Evolutionary conservation across 108 stramenopile species (phyloP), one percentile per base, ranked within the genome.

Genomic region (Chaetoceros tenuissimus): DNA sequence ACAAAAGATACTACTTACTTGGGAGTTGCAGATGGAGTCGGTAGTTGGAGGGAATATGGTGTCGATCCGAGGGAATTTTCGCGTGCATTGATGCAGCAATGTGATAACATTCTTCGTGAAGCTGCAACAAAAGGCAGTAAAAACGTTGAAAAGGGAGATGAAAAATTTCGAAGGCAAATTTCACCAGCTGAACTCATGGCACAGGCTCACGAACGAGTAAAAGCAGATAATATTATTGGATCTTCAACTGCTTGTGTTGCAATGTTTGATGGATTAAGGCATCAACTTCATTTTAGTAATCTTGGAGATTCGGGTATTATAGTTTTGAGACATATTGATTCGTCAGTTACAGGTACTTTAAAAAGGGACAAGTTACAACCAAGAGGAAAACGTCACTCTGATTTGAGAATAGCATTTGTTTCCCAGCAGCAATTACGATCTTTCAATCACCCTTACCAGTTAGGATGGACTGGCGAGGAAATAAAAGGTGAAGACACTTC

Each of bases 21-120:
- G 59, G 94, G 94, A 24, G 89, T 97, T 29, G 96, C 94, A 5
- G 96, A 97, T 63, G 96, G 96, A 10, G 96, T 97, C n/a, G 96
- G 96, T 2, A 83, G 82, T 58, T 97, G 96, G 96, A 73, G 94
- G 59, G 85, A 92, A 64, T 94, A 91, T 52, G 84, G 86, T 17
- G 94, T 97, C 20, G 94, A 97, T 72, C 96, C 96, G 0, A 54
- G 94, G 31, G 72, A 74, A n/a, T 95, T 92, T 77, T 81, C 89
- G 17, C 77, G 82, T 45, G 74, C 68, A 17, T 72, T 96, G 1
- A 96, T 96, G 95, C 68, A 71, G 51, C 84, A 80, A 65, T 85
- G 85, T 48, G 64, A 77, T 62, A 72, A 85, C 52, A 73, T 85
- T 30, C 51, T 85, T 22, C 16, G 53, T 17, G 86, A 85, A 57